Evolutionary conservation across 208 protist genomes (phyloP).

Genomic region (Angomonas ambiguus): DNA sequence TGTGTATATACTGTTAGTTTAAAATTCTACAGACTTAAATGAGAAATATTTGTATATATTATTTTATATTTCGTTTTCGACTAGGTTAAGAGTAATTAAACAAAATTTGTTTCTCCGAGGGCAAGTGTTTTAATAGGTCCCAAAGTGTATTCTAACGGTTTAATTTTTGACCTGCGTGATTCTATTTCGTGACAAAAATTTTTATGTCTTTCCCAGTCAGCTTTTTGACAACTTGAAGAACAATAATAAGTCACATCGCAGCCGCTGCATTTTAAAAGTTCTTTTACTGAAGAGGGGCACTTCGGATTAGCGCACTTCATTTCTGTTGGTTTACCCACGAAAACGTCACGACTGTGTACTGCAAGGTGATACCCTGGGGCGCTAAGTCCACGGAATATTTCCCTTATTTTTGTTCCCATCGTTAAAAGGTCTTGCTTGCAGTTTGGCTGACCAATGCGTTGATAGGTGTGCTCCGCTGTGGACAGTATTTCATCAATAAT

Average conservation of each 20-base stretch:
- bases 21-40: too few relatives aligned
- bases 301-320: constrained; percentile 57
- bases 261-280: constrained; percentile 76
- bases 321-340: constrained; percentile 51
- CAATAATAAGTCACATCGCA: constrained; percentile 82
- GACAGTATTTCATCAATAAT: constrained; percentile 38
- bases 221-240: constrained; percentile 61
- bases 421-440: constrained; percentile 44
- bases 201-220: constrained; percentile 76
- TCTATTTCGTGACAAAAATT: constrained; percentile 70
- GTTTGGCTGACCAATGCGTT: constrained; percentile 26
- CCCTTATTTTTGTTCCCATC: constrained; percentile 35
- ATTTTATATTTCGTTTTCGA: constrained; percentile 1
- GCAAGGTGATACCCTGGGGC: constrained; percentile 62
- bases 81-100: neutral
- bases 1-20: too few relatives aligned
- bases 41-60: neutral
- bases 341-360: constrained; percentile 58
- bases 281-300: constrained; percentile 48
- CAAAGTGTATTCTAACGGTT: constrained; percentile 1
- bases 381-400: constrained; percentile 43
- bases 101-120: neutral
- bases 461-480: constrained; percentile 24
- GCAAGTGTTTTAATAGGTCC: too few relatives aligned
- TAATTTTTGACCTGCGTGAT: constrained; percentile 33